A percentile compares a stretch with the other conserved stretches of the same genome.
These are phyloP conservation scores for Iris pallida DNA, from an alignment of 116 monocot genomes.

Conservation along the genomic window DNA sequence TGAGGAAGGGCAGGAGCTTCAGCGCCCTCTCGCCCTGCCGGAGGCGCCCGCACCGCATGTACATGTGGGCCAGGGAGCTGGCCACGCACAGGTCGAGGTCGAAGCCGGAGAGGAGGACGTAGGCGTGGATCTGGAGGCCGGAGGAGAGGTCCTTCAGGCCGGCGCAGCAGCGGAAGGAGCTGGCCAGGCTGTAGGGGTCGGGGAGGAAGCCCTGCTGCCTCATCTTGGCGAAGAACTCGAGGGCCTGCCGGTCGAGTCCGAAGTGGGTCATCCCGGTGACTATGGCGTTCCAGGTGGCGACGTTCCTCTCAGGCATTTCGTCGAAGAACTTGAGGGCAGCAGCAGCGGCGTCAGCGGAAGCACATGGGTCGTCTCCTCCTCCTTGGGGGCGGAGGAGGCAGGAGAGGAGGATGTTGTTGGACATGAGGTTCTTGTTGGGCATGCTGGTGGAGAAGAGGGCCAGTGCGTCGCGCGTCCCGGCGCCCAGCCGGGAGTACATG, in stretches of 20 bases:
- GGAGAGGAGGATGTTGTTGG: conserved; percentile 56
- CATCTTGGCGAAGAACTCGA: conserved; percentile 40
- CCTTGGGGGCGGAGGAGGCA: conserved; percentile 31
- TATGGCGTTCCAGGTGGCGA: conserved; percentile 64
- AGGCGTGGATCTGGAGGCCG: conserved; percentile 56
- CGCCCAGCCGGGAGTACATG: conserved; percentile 44
- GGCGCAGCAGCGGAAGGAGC: conserved; percentile 51
- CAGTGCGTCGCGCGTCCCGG: conserved; percentile 15
- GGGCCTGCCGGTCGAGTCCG: conserved; percentile 36
- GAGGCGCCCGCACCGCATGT: conserved; percentile 58
- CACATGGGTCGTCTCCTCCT: too few species aligned
- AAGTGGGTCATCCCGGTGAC: conserved; percentile 43
- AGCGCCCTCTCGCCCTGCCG: conserved; percentile 44
- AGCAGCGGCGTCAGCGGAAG: too few species aligned
- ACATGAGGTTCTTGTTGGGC: conserved; percentile 58
- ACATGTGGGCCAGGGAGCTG: conserved; percentile 77
- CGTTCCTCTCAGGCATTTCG: conserved; percentile 58
- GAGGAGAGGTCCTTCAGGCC: conserved; percentile 33
- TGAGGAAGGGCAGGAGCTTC: conserved; percentile 33
- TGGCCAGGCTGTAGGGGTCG: conserved; percentile 61
- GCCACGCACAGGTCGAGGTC: conserved; percentile 51
- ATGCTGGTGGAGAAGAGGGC: conserved; percentile 32
- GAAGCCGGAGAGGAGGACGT: conserved; percentile 33
- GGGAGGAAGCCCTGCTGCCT: conserved; percentile 29
- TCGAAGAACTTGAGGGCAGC: conserved; percentile 50